These are phyloP conservation scores for Collariella sp. DNA, from an alignment of 495 filamentous ascomycete species.

Conservation along the genomic window DNA sequence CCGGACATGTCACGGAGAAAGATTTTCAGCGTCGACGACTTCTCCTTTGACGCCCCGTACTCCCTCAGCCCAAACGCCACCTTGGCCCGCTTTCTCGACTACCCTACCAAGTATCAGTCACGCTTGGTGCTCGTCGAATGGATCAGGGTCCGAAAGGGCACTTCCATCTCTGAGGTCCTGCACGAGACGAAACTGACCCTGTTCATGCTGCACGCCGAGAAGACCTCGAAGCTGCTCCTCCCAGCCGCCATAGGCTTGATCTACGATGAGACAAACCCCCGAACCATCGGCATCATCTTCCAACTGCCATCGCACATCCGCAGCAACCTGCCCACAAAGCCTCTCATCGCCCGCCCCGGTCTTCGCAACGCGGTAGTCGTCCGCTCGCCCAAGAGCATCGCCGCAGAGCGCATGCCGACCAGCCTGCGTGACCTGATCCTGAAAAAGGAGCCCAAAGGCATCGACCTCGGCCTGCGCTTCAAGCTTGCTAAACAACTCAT, in stretches of 20 bases:
- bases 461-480: slow-evolving; percentile 10
- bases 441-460: not conserved
- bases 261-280: slow-evolving; percentile 3
- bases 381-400: slow-evolving; percentile 11
- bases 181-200: slow-evolving; percentile 7
- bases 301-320: slow-evolving; percentile 12
- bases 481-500: slow-evolving; percentile 6
- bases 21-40: slow-evolving; percentile 6
- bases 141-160: not conserved
- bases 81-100: slow-evolving; percentile 9
- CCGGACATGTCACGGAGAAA: slow-evolving; percentile 2
- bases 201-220: slow-evolving; percentile 10
- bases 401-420: slow-evolving; percentile 8
- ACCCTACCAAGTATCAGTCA: slow-evolving; percentile 8
- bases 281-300: slow-evolving; percentile 6
- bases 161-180: not conserved
- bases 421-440: slow-evolving; percentile 8
- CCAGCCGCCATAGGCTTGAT: slow-evolving; percentile 1
- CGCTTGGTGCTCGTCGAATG: slow-evolving; percentile 10
- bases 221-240: slow-evolving; percentile 5
- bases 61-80: slow-evolving; percentile 4
- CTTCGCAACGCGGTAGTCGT: not conserved
- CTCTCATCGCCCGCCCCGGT: not conserved
- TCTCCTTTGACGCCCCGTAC: slow-evolving; percentile 9
- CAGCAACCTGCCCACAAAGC: slow-evolving; percentile 2